Evolutionary conservation across 192 early-diverging fungal species (phyloP).

Genomic region (Gigaspora rosea): DNA sequence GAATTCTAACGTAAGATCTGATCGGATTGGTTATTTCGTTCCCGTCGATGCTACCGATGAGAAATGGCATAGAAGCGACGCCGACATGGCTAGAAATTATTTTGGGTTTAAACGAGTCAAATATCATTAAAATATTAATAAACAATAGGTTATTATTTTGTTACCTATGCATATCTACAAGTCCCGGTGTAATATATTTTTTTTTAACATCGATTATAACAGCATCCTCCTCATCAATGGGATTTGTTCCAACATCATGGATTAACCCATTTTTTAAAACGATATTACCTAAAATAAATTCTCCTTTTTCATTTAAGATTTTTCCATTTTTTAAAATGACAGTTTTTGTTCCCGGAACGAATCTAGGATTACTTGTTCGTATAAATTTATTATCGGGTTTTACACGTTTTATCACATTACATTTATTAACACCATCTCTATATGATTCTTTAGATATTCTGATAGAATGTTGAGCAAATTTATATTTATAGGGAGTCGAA

Average conservation of each 20-base stretch:
- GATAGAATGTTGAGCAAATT: too few species aligned
- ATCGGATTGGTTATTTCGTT: constrained; percentile 67
- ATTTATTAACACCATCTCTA: too few species aligned
- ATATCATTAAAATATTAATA: background rate
- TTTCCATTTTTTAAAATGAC: constrained; percentile 61
- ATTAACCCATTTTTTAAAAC: constrained; percentile 61
- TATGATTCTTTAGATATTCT: too few species aligned
- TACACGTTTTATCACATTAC: too few species aligned
- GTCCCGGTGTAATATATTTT: constrained; percentile 72
- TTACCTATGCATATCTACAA: constrained; percentile 74
- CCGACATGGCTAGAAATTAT: constrained; percentile 59
- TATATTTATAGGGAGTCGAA: too few species aligned
- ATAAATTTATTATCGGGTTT: too few species aligned
- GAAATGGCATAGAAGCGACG: constrained; percentile 61
- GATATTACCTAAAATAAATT: constrained; percentile 49
- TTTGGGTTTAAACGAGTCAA: too few species aligned
- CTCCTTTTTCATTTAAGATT: constrained; percentile 59
- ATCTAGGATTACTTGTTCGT: constrained; percentile 48
- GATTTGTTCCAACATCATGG: constrained; percentile 42
- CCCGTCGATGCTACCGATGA: constrained; percentile 54
- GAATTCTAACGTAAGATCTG: constrained; percentile 50
- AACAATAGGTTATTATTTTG: background rate
- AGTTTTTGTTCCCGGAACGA: constrained; percentile 38
- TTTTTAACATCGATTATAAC: constrained; percentile 64
- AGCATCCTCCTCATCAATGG: constrained; percentile 37